These are phyloP conservation scores for Phytophthora syringae DNA, from an alignment of 352 stramenopile genomes.

Conservation along the genomic window DNA sequence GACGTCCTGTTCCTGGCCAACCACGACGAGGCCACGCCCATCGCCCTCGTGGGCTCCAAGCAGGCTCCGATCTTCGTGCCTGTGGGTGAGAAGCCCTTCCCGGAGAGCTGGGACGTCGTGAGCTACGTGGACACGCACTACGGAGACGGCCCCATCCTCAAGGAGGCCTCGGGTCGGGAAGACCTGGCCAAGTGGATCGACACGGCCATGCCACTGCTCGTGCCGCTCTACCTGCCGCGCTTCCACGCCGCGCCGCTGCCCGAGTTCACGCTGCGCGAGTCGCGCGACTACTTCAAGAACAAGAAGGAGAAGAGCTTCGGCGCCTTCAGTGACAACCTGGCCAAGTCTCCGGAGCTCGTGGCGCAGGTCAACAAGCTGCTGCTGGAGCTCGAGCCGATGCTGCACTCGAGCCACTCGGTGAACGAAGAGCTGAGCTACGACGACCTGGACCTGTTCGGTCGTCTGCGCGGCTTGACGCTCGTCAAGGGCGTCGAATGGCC, in stretches of 20 bases:
- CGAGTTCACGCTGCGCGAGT: constrained; percentile 52
- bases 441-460: constrained; percentile 60
- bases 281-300: constrained; percentile 56
- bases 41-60: constrained; percentile 53
- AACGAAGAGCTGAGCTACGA: constrained; percentile 61
- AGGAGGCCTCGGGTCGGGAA: constrained; percentile 40
- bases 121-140: constrained; percentile 61
- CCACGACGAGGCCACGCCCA: constrained; percentile 62
- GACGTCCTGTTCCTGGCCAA: constrained; percentile 50
- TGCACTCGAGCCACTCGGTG: constrained; percentile 51
- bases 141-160: constrained; percentile 37
- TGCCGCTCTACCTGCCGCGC: constrained; percentile 49
- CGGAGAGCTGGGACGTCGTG: constrained; percentile 67
- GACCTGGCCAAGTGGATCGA: constrained; percentile 56
- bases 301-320: constrained; percentile 61
- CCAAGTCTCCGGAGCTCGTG: constrained; percentile 46
- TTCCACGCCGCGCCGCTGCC: constrained; percentile 48
- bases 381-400: constrained; percentile 38
- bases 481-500: constrained; percentile 62
- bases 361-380: constrained; percentile 49
- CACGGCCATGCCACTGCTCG: constrained; percentile 32
- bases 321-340: constrained; percentile 45
- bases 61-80: constrained; percentile 57
- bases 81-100: constrained; percentile 47
- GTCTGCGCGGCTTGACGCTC: constrained; percentile 56